phyloP scores from a whole-genome alignment of 2,329 filamentous ascomycete species.

The Sporothrix brunneoviolacea region DNA sequence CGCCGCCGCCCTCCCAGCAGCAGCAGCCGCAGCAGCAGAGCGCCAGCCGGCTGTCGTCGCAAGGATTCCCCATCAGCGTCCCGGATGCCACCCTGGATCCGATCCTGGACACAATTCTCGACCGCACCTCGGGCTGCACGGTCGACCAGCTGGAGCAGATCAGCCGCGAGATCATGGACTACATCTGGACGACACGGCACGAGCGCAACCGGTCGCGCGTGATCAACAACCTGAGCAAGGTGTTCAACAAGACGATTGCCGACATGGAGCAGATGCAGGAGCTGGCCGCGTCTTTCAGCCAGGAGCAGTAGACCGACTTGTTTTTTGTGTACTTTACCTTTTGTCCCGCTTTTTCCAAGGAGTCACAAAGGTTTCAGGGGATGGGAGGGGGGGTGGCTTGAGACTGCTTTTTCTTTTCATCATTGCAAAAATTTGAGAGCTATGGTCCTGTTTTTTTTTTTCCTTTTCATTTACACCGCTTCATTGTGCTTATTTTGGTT shows the following conservation, averaged over 20 bases:
- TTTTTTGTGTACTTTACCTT: background rate
- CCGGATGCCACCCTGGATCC: conserved; percentile 44
- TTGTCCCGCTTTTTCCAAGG: background rate
- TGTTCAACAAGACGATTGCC: conserved; percentile 68
- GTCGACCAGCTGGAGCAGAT: conserved; percentile 96
- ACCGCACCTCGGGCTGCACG: conserved; percentile 66
- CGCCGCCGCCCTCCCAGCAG: conserved; percentile 30
- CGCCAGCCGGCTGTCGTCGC: conserved; percentile 34
- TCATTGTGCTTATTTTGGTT: no score
- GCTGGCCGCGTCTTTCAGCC: conserved; percentile 36
- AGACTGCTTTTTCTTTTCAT: no score
- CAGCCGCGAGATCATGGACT: conserved; percentile 83
- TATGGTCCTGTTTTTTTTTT: no score
- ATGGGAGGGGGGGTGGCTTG: no score
- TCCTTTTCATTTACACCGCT: no score
- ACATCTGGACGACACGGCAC: conserved; percentile 70
- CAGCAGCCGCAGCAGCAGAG: conserved; percentile 24
- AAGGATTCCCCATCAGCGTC: conserved; percentile 39
- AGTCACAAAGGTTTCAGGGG: no score
- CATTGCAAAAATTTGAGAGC: no score
- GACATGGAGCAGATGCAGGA: conserved; percentile 57
- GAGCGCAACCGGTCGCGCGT: conserved; percentile 82
- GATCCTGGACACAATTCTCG: conserved; percentile 58
- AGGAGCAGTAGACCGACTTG: conserved; percentile 22
- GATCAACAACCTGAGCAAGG: conserved; percentile 44